Evolutionary conservation across 176 grass and related monocot species (phyloP).

Genomic region (Secale cereale): DNA sequence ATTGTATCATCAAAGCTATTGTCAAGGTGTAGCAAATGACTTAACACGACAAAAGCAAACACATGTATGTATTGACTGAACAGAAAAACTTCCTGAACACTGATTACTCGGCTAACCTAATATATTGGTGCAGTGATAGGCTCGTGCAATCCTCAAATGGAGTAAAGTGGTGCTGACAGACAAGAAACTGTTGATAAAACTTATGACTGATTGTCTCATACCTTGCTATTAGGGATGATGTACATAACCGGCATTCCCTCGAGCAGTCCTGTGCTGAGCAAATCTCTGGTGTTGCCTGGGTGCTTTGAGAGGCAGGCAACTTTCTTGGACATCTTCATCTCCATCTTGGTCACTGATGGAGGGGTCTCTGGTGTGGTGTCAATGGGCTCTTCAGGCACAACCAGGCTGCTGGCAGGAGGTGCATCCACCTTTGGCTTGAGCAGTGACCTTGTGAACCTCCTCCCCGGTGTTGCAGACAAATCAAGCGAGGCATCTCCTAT

Average conservation of each 20-base stretch:
- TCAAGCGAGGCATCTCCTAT: neutral
- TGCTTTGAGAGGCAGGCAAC: slow-evolving; percentile 48
- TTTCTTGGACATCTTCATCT: slow-evolving; percentile 76
- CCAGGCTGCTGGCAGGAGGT: neutral
- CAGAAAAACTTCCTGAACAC: neutral
- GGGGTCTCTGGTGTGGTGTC: slow-evolving; percentile 32
- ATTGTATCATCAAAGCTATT: neutral
- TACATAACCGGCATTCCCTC: slow-evolving; percentile 49
- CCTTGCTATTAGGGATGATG: slow-evolving; percentile 47
- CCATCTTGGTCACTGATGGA: slow-evolving; percentile 52
- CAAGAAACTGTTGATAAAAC: neutral
- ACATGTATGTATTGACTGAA: neutral
- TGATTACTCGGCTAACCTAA: neutral
- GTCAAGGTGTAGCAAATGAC: neutral
- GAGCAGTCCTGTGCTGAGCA: slow-evolving; percentile 50
- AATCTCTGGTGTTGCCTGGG: slow-evolving; percentile 43
- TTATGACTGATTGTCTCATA: neutral
- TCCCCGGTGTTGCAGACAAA: slow-evolving; percentile 1
- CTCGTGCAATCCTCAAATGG: neutral
- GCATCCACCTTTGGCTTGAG: slow-evolving; percentile 38
- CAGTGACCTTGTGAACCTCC: slow-evolving; percentile 53
- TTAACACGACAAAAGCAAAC: neutral
- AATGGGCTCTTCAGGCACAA: slow-evolving; percentile 28
- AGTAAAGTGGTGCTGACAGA: neutral
- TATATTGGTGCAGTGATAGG: neutral